Base-by-base conservation (phyloP, 768 basidiomycete genomes). In the Termitomyces sp. region DNA sequence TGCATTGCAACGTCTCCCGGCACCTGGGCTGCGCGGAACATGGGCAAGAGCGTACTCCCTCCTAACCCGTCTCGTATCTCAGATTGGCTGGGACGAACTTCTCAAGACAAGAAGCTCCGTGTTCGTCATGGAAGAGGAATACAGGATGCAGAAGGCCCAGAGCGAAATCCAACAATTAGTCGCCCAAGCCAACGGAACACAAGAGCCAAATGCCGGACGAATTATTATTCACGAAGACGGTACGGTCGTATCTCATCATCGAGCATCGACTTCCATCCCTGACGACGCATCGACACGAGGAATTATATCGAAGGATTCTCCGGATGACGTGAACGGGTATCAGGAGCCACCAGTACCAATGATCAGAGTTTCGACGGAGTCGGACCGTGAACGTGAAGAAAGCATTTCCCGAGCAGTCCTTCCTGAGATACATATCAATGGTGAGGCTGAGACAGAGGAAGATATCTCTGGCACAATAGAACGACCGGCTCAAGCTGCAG, bases 111-210 rank as follows among this genome's bases (percentile, higher is more conserved):
- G 97, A 80, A 94, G 91, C 70, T 73, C 78, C 37, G 97, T 99
- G 14, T 98, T 99, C 71, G 97, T 99, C 40, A 99, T 99, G 97
- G 97, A 98, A 69, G 96, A 99, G 68, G 97, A 99, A 69, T 99
- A 99, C 68, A 82, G 97, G 37, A 89, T 91, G 85, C 96, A 98
- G 75, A 98, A 98, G 68, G 87, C 89, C 2, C 83, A 89, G 5
- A 74, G 68, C 2, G 91, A 94, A 28, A 76, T 88, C n/a, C 75
- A 78, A 47, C 68, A 75, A 49, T 68, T 59, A n/a, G 61, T 65
- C n/a, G 58, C 59, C 5, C 62, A 61, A 10, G 43, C 69, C 10
- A 70, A 70, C 30, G 66, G 49, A 28, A 32, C 63, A 32, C 65
- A 61, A n/a, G 73, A 75, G 12, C 66, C 65, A 46, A 72, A 72